Base-by-base conservation (phyloP, 2,329 filamentous ascomycete genomes). In the Tolypocladium nubicola region DNA sequence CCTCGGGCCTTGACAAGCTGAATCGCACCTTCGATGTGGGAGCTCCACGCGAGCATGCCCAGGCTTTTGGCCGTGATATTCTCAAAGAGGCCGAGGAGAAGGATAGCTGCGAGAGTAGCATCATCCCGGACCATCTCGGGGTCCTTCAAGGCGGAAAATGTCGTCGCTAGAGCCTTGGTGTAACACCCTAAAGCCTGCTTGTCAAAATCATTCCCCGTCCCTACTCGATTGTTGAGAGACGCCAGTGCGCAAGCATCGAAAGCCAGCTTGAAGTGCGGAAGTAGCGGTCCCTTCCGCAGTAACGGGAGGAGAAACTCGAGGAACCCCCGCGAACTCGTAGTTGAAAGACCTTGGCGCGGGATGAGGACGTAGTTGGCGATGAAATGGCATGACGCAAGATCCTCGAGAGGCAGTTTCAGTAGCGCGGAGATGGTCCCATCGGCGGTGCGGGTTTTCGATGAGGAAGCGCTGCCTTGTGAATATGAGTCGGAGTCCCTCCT, bases 1-100 rank as follows among this genome's bases (percentile, higher is more conserved):
- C 81, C 81, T 53, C 83, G 75, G 7, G 78, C 74, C 64, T 80
- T 81, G 58, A 83, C 79, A 2, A 85, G 71, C 60, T 82, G 77
- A 35, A 85, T 77, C 35, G 83, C 83, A 1, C 82, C 83, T 59
- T 84, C 79, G n/a, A 81, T 77, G 62, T 85, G 83, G 4, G 81
- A 82, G 10, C 80, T 80, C 83, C 83, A 86, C 1, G 81, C 80
- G 56, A 77, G 70, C 64, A 79, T 76, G 40, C 76, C 79, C 53
- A 79, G 68, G 57, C 78, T 76, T 58, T 77, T 79, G n/a, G 79
- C 77, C 0, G 77, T 77, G 54, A 85, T 82, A 57, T 76, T 81
- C 70, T 86, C 83, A 59, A 82, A 86, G 35, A 85, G 71, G 1
- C 81, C 79, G 37, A 86, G 67, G 58, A 86, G 68, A 39, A 86